Percentiles rank a stretch among this genome's conserved stretches.
phyloP scores from a whole-genome alignment of 2,329 filamentous ascomycete species.

The Phialocephala subalpina region DNA sequence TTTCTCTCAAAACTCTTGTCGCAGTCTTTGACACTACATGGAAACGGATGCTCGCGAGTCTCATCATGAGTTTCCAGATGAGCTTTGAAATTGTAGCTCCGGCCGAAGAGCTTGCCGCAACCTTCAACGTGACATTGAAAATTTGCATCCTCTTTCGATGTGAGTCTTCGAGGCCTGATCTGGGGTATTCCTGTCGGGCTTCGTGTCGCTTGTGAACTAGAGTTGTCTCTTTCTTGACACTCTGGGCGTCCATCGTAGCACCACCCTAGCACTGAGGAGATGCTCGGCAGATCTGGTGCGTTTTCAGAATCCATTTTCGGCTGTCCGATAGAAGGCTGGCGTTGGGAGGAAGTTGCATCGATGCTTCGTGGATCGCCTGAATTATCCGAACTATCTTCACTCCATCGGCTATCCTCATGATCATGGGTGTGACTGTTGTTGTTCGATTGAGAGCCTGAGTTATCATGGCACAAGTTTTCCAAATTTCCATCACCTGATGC shows the following conservation, averaged over 20 bases:
- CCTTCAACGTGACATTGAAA: slow-evolving; percentile 72
- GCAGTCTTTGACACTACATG: slow-evolving; percentile 71
- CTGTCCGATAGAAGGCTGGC: slow-evolving; percentile 38
- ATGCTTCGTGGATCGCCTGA: slow-evolving; percentile 40
- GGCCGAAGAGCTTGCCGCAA: slow-evolving; percentile 82
- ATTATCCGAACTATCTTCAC: too few species aligned
- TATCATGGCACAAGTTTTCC: too few species aligned
- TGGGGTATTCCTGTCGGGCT: slow-evolving; percentile 38
- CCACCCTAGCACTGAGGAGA: slow-evolving; percentile 38
- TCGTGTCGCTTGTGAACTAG: slow-evolving; percentile 31
- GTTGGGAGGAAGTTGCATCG: slow-evolving; percentile 40
- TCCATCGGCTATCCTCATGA: too few species aligned
- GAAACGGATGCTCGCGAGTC: slow-evolving; percentile 73
- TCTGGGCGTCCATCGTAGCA: slow-evolving; percentile 40
- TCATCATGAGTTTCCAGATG: slow-evolving; percentile 87
- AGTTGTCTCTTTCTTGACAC: slow-evolving; percentile 34
- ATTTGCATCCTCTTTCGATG: slow-evolving; percentile 74
- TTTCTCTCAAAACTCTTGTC: slow-evolving; percentile 83
- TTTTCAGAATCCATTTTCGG: slow-evolving; percentile 40
- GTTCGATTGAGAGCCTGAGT: too few species aligned
- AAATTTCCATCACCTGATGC: too few species aligned
- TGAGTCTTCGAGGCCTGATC: slow-evolving; percentile 56
- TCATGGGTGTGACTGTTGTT: too few species aligned
- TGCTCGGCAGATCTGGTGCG: slow-evolving; percentile 38
- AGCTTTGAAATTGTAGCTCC: slow-evolving; percentile 86